Evolutionary conservation across 208 protist species (phyloP), one percentile per base, ranked within the genome.

Genomic region (Vickermania spadyakhi): DNA sequence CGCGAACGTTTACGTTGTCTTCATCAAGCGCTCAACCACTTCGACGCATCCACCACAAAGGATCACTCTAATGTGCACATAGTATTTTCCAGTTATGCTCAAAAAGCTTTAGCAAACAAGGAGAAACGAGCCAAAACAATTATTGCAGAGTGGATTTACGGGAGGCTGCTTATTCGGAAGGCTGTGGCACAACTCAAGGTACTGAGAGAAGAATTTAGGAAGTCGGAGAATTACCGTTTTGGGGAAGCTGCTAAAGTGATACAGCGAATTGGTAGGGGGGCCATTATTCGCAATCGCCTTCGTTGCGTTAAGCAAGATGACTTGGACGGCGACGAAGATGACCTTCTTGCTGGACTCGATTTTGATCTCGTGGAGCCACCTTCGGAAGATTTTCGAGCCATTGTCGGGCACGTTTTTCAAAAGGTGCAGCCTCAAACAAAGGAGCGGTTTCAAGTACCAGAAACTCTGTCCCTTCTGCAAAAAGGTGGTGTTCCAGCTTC

Each of bases 211-310:
- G 54, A 28, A 18, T 64, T 68, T 45, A 30, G 45, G 27, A 42
- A 78, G 41, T 65, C 57, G 13, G 67, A 81, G 58, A 60, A 53
- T 11, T 74, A 58, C 51, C 72, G 71, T 2, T 55, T 61, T 28
- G 81, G 86, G 59, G 50, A 41, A 45, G 87, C 87, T 0, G 87
- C 70, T 18, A 71, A 75, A 1, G 68, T 70, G 22, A 94, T 94
- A 62, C 88, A 91, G 54, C 85, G 84, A 7, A 31, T 95, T n/a
- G 84, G 84, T 79, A 84, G 89, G 41, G 89, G 89, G 1, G 89
- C 89, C 0, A 73, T 73, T 13, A 26, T 92, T 27, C 89, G 89
- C 1, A 75, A 72, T 2, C 79, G 89, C 4, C 64, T 94, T 22
- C 55, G 59, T 23, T 84, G 84, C 21, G 73, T 89, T 22, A 55